Base-by-base conservation (phyloP, 345 rosid genomes). In the Hypericum androsaemum region DNA sequence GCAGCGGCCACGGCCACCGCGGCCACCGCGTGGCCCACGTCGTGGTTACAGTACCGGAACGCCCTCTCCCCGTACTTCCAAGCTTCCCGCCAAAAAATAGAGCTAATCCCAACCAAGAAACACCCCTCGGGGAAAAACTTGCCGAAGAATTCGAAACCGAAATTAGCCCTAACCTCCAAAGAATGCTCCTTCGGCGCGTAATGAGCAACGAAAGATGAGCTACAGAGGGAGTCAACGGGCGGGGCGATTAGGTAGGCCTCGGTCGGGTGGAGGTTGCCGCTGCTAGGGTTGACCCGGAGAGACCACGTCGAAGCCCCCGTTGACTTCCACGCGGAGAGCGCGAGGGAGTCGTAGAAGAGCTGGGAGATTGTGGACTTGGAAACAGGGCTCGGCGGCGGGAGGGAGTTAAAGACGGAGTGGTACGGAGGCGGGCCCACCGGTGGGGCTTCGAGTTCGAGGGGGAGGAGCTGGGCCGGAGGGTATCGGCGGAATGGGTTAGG, bases 51-150 rank as follows among this genome's bases (percentile, higher is more conserved):
- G 72, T 88, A 85, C 49, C 92, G 58, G 60, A 85, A 79, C 10
- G 92, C 95, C 1, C 97, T 77, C 47, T 88, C 95, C 1, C 97
- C 97, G 53, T 88, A 88, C 68, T 88, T 85, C 97, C 97, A 88
- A 4, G 95, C 97, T 68, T 88, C 97, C 2, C 92, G 81, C 97
- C 97, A 88, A 53, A 88, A 80, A 37, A 88, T 77, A 0, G 97
- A 88, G 44, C 92, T 75, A 50, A 88, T 8, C 0, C 85, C 92
- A 3, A 88, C 54, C 41, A 88, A 72, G 61, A 88, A 88, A 6
- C 83, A 80, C 39, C 76, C 56, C 0, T 47, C 52, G 0, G 96
- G 96, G 47, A 82, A 80, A 32, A 62, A 70, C 3, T 22, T 49
- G 6, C 74, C 64, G 40, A 88, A 73, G 55, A 82, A 76, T 6